Base-by-base conservation (phyloP, 768 basidiomycete species). In the Leccinellum rugosiceps region DNA sequence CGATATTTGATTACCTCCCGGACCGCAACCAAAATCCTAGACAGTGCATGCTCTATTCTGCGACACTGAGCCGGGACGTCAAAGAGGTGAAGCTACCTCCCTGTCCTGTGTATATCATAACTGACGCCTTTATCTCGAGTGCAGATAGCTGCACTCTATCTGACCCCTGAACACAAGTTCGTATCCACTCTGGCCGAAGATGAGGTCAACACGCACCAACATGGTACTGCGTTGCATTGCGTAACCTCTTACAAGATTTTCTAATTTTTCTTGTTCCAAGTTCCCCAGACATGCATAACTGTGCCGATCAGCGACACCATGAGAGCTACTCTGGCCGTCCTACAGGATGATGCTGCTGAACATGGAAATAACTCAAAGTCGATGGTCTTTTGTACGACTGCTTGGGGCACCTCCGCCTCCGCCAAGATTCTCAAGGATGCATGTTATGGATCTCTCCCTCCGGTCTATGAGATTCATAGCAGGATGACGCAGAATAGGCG, bases 21-120 rank as follows among this genome's bases (percentile, higher is more conserved):
- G 61, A 75, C 31, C 70, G 72, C 45, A 77, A 76, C 50, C 75
- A 79, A 57, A 77, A 84, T 10, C 83, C 80, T 4, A 79, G 87
- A 58, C 88, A 84, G 74, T 75, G 86, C 69, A 59, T 90, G 78
- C 73, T 82, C 74, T 91, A 88, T 67, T 88, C 87, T 4, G 89
- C 88, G 1, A 90, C 89, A 0, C 80, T 91, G 74, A 85, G 86
- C 54, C 73, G 80, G n/a, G 85, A 87, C 45, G 85, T 90, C 25
- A 79, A 79, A 53, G 67, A 80, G 69, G 79, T 83, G 56, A 63
- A 74, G 53, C 52, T 31, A 45, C 46, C 13, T 23, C 34, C 25
- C 4, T 8, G 10, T 2, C n/a, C 5, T 7, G 14, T n/a, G 10
- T 10, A 5, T 23, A 30, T n/a, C 3, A 44, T 23, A 19, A 44